Conservation (phyloP, 805 yeast species). For the Suhomyces pyralidae region DNA sequence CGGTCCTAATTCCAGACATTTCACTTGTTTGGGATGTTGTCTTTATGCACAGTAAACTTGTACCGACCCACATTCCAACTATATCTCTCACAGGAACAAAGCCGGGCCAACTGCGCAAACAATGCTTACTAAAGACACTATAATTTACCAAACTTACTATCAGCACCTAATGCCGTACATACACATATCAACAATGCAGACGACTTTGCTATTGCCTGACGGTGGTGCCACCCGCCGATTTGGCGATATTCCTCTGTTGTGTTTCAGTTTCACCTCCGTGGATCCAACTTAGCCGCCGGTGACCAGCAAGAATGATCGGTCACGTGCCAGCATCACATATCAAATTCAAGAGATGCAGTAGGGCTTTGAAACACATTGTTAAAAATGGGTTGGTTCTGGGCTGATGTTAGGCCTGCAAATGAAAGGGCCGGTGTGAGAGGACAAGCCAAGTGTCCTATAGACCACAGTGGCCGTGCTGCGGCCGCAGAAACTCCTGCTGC, state of each 20-base stretch:
- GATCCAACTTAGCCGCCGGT: background rate
- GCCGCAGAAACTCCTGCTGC: conserved; percentile 9
- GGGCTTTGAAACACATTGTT: background rate
- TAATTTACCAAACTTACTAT: background rate
- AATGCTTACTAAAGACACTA: background rate
- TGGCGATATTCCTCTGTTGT: background rate
- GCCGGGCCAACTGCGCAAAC: background rate
- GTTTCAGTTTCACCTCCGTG: background rate
- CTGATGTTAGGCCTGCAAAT: conserved; percentile 31
- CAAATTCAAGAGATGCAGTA: background rate
- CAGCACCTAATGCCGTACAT: background rate
- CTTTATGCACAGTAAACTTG: background rate
- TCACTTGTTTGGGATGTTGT: background rate
- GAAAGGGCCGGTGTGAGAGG: background rate
- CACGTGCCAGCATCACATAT: background rate
- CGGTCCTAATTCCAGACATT: background rate
- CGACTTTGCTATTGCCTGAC: background rate
- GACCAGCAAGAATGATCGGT: background rate
- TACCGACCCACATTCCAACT: background rate
- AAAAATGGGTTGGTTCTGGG: conserved; percentile 91
- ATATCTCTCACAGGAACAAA: background rate
- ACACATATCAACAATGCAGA: background rate
- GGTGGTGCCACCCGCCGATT: background rate
- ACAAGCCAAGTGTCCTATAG: conserved; percentile 36
- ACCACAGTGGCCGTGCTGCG: conserved; percentile 19